phyloP scores from a whole-genome alignment of 2,329 filamentous ascomycete species.

The Fusarium sterilihyphosum region DNA sequence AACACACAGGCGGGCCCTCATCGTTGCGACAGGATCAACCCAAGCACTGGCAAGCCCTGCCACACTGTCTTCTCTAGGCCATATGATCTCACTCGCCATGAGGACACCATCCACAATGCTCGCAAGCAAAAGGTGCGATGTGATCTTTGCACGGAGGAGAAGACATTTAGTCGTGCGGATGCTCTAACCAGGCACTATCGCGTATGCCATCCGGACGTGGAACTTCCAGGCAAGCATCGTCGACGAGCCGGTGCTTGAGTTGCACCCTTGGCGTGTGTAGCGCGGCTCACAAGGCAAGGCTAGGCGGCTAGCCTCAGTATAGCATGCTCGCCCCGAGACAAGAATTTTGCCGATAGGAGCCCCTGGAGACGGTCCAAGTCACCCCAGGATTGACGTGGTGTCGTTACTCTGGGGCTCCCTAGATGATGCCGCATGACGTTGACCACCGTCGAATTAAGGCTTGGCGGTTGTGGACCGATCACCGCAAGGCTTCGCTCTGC shows the following conservation, averaged over 20 bases:
- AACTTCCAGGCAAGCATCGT: conserved; percentile 31
- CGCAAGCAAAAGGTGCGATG: conserved; percentile 95
- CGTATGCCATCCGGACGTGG: conserved; percentile 78
- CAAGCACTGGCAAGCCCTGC: conserved; percentile 93
- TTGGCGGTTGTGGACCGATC: conserved; percentile 34
- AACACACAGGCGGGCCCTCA: conserved; percentile 95
- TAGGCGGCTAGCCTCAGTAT: background rate
- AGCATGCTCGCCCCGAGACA: background rate
- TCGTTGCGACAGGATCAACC: conserved; percentile 91
- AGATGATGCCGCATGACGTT: conserved; percentile 46
- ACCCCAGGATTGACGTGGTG: background rate
- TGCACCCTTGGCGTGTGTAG: background rate
- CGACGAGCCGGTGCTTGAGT: conserved; percentile 31
- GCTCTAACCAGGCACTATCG: conserved; percentile 94
- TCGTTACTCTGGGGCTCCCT: conserved; percentile 9
- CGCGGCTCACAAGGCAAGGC: background rate
- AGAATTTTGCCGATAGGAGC: background rate
- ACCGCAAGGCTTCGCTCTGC: conserved; percentile 23
- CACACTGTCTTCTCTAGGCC: conserved; percentile 93
- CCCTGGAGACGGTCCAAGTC: background rate
- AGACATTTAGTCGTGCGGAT: conserved; percentile 96
- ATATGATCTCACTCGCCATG: conserved; percentile 95
- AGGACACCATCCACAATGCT: conserved; percentile 96
- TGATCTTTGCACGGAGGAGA: conserved; percentile 92
- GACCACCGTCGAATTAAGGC: conserved; percentile 27